These are phyloP conservation scores for Juncus effusus DNA, from an alignment of 176 grass and related monocot genomes.

Conservation along the genomic window DNA sequence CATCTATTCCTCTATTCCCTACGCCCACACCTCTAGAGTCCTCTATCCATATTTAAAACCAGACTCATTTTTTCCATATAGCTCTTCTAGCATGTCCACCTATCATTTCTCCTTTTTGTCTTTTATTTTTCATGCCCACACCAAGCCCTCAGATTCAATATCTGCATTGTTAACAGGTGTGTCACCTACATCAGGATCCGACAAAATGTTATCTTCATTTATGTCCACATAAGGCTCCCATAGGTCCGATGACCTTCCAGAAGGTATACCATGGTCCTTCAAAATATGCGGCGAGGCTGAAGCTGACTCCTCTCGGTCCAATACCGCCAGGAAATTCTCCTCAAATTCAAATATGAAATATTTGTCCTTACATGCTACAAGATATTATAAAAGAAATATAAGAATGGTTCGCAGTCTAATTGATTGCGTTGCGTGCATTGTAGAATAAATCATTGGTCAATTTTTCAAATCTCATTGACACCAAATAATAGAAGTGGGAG, in stretches of 20 bases:
- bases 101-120: constrained; percentile 4
- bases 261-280: constrained; percentile 83
- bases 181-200: constrained; percentile 62
- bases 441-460: no score
- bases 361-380: constrained; percentile 83
- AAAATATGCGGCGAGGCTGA: constrained; percentile 57
- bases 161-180: constrained; percentile 77
- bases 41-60: background rate
- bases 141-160: constrained; percentile 74
- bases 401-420: no score
- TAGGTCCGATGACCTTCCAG: constrained; percentile 65
- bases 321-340: constrained; percentile 86
- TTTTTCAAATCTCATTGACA: no score
- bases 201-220: constrained; percentile 35
- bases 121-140: constrained; percentile 64
- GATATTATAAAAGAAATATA: background rate
- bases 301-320: constrained; percentile 53
- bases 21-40: no score
- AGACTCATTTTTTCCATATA: background rate
- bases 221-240: constrained; percentile 52
- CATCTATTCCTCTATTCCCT: background rate
- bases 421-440: no score
- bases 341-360: constrained; percentile 97
- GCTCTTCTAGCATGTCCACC: background rate
- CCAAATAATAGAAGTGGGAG: no score